Percentiles rank a stretch among this genome's conserved stretches.
Evolutionary conservation across 2,329 filamentous ascomycete genomes (phyloP).

Genomic region (Sporothrix globosa): DNA sequence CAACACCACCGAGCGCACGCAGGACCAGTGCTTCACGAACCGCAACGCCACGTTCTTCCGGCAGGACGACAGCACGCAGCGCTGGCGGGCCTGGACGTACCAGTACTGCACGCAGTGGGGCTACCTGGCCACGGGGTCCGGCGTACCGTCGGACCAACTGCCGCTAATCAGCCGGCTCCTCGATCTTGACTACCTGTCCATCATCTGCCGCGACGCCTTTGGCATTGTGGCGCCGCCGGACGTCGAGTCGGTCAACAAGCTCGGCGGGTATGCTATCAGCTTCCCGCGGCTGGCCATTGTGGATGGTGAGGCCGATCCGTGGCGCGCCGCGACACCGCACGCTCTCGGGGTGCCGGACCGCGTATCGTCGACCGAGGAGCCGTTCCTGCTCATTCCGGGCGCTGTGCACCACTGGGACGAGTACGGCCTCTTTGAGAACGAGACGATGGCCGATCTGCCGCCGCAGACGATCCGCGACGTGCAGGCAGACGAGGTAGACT

Average conservation of each 20-base stretch:
- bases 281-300: constrained; percentile 77
- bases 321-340: constrained; percentile 74
- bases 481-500: constrained; percentile 35
- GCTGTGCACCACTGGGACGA: constrained; percentile 80
- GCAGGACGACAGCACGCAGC: constrained; percentile 45
- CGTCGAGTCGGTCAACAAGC: constrained; percentile 70
- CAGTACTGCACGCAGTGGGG: constrained; percentile 71
- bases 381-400: constrained; percentile 73
- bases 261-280: constrained; percentile 71
- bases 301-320: constrained; percentile 78
- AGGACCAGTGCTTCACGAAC: constrained; percentile 48
- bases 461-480: constrained; percentile 31
- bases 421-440: constrained; percentile 66
- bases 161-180: constrained; percentile 74
- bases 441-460: constrained; percentile 50
- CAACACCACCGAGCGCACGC: constrained; percentile 38
- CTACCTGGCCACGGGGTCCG: constrained; percentile 73
- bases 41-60: constrained; percentile 44
- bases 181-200: constrained; percentile 63
- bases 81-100: constrained; percentile 55
- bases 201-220: constrained; percentile 69
- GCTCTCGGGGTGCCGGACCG: constrained; percentile 62
- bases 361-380: constrained; percentile 64
- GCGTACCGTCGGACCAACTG: constrained; percentile 64
- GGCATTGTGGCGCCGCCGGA: constrained; percentile 68